Percentiles rank a stretch among this genome's conserved stretches.
phyloP scores from a whole-genome alignment of 441 rosid genomes.

The Isatis lusitanica region DNA sequence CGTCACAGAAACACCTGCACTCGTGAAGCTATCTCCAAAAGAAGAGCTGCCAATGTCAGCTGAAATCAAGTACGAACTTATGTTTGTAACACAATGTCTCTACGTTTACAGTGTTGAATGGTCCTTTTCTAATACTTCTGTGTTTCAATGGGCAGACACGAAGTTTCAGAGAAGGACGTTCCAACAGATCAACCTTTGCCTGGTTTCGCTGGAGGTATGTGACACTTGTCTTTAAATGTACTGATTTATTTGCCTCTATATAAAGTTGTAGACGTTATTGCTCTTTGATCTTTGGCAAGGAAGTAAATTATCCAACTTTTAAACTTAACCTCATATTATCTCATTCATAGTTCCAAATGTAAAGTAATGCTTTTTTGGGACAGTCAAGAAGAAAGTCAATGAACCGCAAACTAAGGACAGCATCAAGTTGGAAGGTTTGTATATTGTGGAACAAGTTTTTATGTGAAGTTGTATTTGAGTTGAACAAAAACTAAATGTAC shows the following conservation, averaged over 20 bases:
- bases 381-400: slow-evolving; percentile 55
- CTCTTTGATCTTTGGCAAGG: slow-evolving; percentile 5
- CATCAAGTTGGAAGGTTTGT: slow-evolving; percentile 72
- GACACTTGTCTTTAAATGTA: slow-evolving; percentile 14
- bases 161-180: slow-evolving; percentile 50
- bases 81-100: slow-evolving; percentile 15
- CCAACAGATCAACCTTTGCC: slow-evolving; percentile 47
- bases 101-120: slow-evolving; percentile 6
- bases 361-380: slow-evolving; percentile 35
- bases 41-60: slow-evolving; percentile 54
- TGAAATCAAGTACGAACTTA: slow-evolving; percentile 56
- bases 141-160: slow-evolving; percentile 45
- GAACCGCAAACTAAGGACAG: slow-evolving; percentile 49
- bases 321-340: slow-evolving; percentile 25
- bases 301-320: not conserved
- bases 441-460: not conserved
- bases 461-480: not conserved
- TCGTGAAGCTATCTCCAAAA: slow-evolving; percentile 49
- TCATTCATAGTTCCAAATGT: slow-evolving; percentile 39
- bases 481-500: not conserved
- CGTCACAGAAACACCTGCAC: slow-evolving; percentile 47
- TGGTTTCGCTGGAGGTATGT: slow-evolving; percentile 47
- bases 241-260: not conserved
- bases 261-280: not conserved
- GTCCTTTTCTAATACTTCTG: slow-evolving; percentile 13